These are phyloP conservation scores for Lathyrus sativus DNA, from an alignment of 306 rosid species.

Conservation along the genomic window DNA sequence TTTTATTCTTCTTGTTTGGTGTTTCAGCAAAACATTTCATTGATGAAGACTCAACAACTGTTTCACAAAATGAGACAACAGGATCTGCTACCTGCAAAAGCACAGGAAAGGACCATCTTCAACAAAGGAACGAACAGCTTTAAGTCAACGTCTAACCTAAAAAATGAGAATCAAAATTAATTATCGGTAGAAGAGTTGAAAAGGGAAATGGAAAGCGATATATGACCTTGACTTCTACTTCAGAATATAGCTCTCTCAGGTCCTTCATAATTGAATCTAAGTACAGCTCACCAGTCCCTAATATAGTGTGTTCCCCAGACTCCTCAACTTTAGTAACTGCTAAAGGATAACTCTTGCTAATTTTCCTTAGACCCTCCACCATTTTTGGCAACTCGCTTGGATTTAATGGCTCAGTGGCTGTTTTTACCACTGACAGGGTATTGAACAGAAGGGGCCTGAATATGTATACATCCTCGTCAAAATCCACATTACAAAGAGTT, in stretches of 20 bases:
- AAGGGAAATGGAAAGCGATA: not conserved
- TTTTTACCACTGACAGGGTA: conserved; percentile 94
- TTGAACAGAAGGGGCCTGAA: conserved; percentile 95
- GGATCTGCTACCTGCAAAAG: conserved; percentile 90
- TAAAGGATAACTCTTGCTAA: conserved; percentile 97
- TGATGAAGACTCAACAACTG: conserved; percentile 97
- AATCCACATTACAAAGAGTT: conserved; percentile 74
- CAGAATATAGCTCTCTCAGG: conserved; percentile 94
- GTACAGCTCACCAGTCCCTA: conserved; percentile 98
- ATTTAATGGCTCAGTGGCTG: conserved; percentile 95
- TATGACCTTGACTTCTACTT: conserved; percentile 96
- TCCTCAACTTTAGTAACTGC: conserved; percentile 98
- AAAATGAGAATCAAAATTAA: not conserved
- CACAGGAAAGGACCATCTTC: conserved; percentile 37
- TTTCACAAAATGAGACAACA: conserved; percentile 96
- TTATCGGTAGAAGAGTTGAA: too few species aligned
- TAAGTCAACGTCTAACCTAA: conserved; percentile 17
- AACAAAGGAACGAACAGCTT: conserved; percentile 27
- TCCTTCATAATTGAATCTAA: conserved; percentile 99
- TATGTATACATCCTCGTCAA: conserved; percentile 86
- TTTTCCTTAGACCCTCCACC: conserved; percentile 99
- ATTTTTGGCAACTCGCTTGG: conserved; percentile 98
- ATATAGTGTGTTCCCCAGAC: conserved; percentile 95
- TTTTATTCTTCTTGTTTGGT: conserved; percentile 96
- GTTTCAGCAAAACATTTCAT: conserved; percentile 99